Evolutionary conservation across 2,329 filamentous ascomycete genomes (phyloP), one percentile per base, ranked within the genome.

Genomic region (Colletotrichum tofieldiae): DNA sequence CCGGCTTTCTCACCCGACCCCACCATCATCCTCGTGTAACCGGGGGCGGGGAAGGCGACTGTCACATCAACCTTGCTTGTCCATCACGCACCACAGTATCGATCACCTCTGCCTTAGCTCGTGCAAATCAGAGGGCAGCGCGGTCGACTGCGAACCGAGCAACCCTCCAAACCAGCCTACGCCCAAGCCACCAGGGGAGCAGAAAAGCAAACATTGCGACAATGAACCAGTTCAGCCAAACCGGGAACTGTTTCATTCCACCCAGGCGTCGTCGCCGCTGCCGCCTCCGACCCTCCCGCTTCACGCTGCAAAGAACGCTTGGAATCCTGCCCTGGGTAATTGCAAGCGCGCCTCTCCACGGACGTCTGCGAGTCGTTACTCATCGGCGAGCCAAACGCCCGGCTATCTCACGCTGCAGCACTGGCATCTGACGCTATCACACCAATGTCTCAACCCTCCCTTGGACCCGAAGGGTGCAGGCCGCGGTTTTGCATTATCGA

Each of bases 211-310:
- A 23, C 43, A 60, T 63, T 69, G 65, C 54, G 59, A 72, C 69
- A 63, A 59, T 64, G 45, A 59, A 69, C 52, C 59, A 59, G 16
- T 54, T 29, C 52, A 45, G 37, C 58, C 69, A 60, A 41, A 14
- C 59, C 65, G 47, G 65, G 18, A 69, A 69, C 52, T 72, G 59
- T 72, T 72, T 72, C 65, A 63, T 72, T 72, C 59, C 45, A 47
- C 47, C 59, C 43, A 58, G 39, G 16, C 54, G 23, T 37, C 37
- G 49, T 56, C 64, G 47, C 61, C 45, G 37, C 47, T 51, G 37
- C 39, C 45, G 39, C 49, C 49, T 55, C 37, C 37, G 39, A 60
- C 32, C 47, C 55, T 62, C 47, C 64, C 47, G 49, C 65, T n/a
- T 68, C 51, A 58, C 41, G 49, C 65, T 18, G 67, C 49, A 66